These are phyloP conservation scores for Ceratobasidium sp. DNA, from an alignment of 1,284 basidiomycete species.

Conservation along the genomic window DNA sequence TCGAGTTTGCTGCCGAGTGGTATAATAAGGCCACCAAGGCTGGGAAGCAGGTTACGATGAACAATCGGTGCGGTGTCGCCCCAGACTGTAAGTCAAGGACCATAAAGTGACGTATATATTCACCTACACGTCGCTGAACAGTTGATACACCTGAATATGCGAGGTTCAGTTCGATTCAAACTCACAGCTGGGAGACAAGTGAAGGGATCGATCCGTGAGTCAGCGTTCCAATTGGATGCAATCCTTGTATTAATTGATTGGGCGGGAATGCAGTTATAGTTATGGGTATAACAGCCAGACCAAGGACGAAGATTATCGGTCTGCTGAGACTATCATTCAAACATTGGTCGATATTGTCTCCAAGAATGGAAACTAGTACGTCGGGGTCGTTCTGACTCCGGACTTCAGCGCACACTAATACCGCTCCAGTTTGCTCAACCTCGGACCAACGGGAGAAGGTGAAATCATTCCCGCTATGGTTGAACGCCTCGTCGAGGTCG, in stretches of 20 bases:
- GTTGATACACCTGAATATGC: conserved; percentile 70
- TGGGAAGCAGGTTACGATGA: conserved; percentile 68
- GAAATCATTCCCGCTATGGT: conserved; percentile 64
- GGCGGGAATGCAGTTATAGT: conserved; percentile 46
- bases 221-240: background rate
- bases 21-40: conserved; percentile 65
- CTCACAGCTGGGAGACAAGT: conserved; percentile 68
- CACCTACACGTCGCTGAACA: background rate
- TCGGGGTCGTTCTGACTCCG: background rate
- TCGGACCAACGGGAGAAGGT: conserved; percentile 69
- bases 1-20: conserved; percentile 65
- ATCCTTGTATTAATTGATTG: conserved; percentile 56
- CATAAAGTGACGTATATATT: background rate
- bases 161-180: conserved; percentile 65
- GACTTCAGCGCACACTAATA: background rate
- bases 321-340: conserved; percentile 64
- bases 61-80: conserved; percentile 62
- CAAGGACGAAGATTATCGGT: conserved; percentile 63
- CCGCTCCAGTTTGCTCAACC: conserved; percentile 62
- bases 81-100: conserved; percentile 42
- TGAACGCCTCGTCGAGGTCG: conserved; percentile 63
- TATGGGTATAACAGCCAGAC: conserved; percentile 62
- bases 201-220: conserved; percentile 57
- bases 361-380: conserved; percentile 69
- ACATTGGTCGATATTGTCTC: conserved; percentile 68